A percentile compares a stretch with the other conserved stretches of the same genome.
phyloP scores from a whole-genome alignment of 2,329 filamentous ascomycete genomes.

The Fusarium paranaense region DNA sequence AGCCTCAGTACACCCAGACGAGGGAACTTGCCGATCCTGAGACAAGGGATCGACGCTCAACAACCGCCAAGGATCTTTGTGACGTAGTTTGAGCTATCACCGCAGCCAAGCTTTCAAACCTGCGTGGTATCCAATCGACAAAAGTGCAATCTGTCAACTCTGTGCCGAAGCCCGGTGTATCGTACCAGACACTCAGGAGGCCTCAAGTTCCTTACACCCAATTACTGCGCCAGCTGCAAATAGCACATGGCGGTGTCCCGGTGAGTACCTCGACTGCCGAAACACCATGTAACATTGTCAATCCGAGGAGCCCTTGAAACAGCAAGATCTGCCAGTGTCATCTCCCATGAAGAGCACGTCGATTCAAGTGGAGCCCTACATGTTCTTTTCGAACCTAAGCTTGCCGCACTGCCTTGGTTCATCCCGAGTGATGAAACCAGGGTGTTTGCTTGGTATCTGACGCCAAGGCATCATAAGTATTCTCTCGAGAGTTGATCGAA shows the following conservation, averaged over 20 bases:
- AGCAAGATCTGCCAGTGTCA: conserved; percentile 5
- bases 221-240: neutral
- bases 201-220: conserved; percentile 1
- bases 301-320: neutral
- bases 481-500: neutral
- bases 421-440: neutral
- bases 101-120: conserved; percentile 2
- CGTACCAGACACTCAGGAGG: conserved; percentile 1
- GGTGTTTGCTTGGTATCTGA: neutral
- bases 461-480: neutral
- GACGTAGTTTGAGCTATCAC: conserved; percentile 21
- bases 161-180: conserved; percentile 1
- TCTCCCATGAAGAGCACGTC: neutral
- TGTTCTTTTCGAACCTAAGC: neutral
- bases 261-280: neutral
- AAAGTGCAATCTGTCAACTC: conserved; percentile 9
- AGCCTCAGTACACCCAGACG: conserved; percentile 8
- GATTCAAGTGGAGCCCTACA: neutral
- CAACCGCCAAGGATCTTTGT: conserved; percentile 8
- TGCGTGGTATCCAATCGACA: conserved; percentile 1
- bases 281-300: neutral
- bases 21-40: conserved; percentile 23
- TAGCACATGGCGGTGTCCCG: conserved; percentile 5
- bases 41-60: conserved; percentile 24
- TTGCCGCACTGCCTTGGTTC: neutral